Evolutionary conservation across 2,329 filamentous ascomycete genomes (phyloP), one percentile per base, ranked within the genome.

Genomic region (Decorospora gaudefroyi): DNA sequence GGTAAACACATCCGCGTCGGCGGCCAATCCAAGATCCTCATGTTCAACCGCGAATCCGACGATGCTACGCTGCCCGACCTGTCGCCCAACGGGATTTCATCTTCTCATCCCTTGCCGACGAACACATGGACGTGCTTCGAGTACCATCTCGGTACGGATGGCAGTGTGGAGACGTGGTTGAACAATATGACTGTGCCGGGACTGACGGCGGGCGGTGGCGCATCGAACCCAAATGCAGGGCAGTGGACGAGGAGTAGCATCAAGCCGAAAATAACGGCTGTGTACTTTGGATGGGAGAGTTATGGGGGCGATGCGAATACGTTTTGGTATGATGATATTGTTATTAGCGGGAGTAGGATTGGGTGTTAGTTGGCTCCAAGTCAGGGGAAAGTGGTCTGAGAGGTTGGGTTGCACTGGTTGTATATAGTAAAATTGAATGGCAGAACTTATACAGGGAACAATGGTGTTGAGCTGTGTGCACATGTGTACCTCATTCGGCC

Each of bases 271-370:
- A 69, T 81, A 41, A 77, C 76, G 0, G 79, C 62, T 6, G 69
- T 83, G 18, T 81, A 84, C 67, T 84, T 84, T 50, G 81, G 81
- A 0, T 84, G 81, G 81, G 81, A 84, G 72, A 79, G 76, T 4
- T 84, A 84, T 53, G 78, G 80, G 7, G 79, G 79, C 0, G 80
- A 81, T 47, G 67, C 72, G 2, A 84, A 84, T 64, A 84, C 81
- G 1, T 78, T 84, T 55, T 83, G 80, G 80, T 84, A 82, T 50
- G 81, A 84, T 53, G 81, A 84, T 57, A 74, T 84, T 51, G 74
- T 67, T 5, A 64, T 84, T 33, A 68, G 69, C 53, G 72, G 72
- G 28, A 74, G 61, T 12, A 70, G 78, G 22, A 70, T 80, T 52
- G 79, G 79, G 22, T 82, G 80, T 29, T 60, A 57, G 46, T 25